Evolutionary conservation across 2,329 filamentous ascomycete genomes (phyloP), one percentile per base, ranked within the genome.

Genomic region (Phoma herbarum): DNA sequence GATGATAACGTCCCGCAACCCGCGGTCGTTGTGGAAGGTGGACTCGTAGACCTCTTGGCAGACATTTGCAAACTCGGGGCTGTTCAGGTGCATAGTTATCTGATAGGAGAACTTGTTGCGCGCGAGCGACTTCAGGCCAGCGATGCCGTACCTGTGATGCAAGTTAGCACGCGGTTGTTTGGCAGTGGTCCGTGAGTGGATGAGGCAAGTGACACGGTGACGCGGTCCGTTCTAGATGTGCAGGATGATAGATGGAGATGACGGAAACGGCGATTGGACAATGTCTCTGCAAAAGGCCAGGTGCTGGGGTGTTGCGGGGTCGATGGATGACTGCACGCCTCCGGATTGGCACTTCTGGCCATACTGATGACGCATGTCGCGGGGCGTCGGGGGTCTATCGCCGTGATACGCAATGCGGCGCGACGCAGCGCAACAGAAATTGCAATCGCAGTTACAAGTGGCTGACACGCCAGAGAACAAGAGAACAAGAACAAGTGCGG

Each of bases 11-110:
- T 82, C 79, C 22, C 81, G 76, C 25, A 83, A 75, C 11, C 81
- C 81, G 33, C 81, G 77, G 65, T 83, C 81, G 20, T 74, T 76
- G 68, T 83, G 81, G 60, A 83, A 77, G 44, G 81, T 83, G 31
- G 77, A 78, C 58, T 78, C 78, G 70, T 83, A 83, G 14, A 79
- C 81, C 61, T 82, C 79, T 69, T 80, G 76, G 62, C 82, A 81
- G 18, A 80, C 79, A 46, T 81, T 79, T 48, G 81, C 76, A 33
- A 83, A 75, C 52, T 83, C 81, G 7, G 77, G 68, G 53, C 77
- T 79, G 55, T 75, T 72, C 64, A 79, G 76, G 62, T 82, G 79
- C 62, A 75, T 74, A 20, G 79, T 75, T 52, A 81, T 70, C 45
- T 81, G 77, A 57, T 77, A 72, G 39, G 80, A 77, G 64, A 83